phyloP scores from a whole-genome alignment of 2,329 filamentous ascomycete genomes.

The Diplodia scrobiculata region DNA sequence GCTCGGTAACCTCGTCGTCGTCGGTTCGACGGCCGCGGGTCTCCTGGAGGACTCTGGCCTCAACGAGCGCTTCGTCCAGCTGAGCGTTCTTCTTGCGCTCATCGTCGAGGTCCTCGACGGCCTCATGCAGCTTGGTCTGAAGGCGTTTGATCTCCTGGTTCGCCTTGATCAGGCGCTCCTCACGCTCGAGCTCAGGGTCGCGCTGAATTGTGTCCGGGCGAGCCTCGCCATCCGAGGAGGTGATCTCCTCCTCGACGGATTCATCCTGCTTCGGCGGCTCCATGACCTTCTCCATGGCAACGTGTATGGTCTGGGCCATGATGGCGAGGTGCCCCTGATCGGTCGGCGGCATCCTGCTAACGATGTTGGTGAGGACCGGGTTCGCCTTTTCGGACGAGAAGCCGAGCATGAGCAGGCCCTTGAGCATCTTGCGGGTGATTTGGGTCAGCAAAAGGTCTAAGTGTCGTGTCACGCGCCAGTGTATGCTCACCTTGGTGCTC shows the following conservation, averaged over 20 bases:
- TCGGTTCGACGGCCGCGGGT: slow-evolving; percentile 44
- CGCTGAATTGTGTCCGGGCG: slow-evolving; percentile 31
- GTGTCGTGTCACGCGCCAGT: not conserved
- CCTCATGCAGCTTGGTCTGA: slow-evolving; percentile 45
- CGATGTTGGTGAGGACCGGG: slow-evolving; percentile 50
- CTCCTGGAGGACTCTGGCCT: slow-evolving; percentile 51
- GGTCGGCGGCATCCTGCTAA: slow-evolving; percentile 43
- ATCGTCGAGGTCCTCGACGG: slow-evolving; percentile 49
- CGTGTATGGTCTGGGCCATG: slow-evolving; percentile 45
- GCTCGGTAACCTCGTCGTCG: slow-evolving; percentile 49
- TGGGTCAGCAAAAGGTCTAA: not conserved
- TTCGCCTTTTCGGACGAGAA: slow-evolving; percentile 54
- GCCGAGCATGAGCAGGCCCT: slow-evolving; percentile 52
- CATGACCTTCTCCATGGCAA: slow-evolving; percentile 9
- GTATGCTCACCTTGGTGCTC: slow-evolving; percentile 34
- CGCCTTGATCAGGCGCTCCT: slow-evolving; percentile 54
- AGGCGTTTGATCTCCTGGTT: slow-evolving; percentile 52
- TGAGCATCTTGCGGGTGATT: slow-evolving; percentile 44
- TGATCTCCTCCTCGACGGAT: slow-evolving; percentile 20
- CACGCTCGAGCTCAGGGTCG: slow-evolving; percentile 53
- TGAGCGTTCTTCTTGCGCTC: slow-evolving; percentile 48
- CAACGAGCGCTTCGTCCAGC: slow-evolving; percentile 53
- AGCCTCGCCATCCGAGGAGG: slow-evolving; percentile 21
- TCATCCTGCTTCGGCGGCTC: slow-evolving; percentile 21
- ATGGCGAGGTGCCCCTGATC: slow-evolving; percentile 45